Evolutionary conservation across 495 filamentous ascomycete species (phyloP).

Genomic region (Thozetella sp.): DNA sequence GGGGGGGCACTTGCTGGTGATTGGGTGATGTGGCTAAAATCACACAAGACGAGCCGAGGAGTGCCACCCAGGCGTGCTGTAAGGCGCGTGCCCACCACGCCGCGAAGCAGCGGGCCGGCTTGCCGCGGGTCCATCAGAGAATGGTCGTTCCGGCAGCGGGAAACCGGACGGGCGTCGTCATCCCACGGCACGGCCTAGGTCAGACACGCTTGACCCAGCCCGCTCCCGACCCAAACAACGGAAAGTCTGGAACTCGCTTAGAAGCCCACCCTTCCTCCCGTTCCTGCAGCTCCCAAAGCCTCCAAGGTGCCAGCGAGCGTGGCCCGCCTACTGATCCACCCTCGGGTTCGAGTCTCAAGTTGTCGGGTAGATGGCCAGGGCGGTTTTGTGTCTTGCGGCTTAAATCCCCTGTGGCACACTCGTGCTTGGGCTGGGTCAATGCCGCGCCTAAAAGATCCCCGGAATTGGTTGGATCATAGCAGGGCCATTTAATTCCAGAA

Average conservation of each 20-base stretch:
- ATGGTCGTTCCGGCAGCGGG: constrained; percentile 17
- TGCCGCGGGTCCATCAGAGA: constrained; percentile 18
- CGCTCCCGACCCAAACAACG: constrained; percentile 11
- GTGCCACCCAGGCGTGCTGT: not conserved
- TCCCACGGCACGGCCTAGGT: constrained; percentile 9
- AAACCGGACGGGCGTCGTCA: constrained; percentile 16
- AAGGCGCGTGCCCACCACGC: constrained; percentile 14
- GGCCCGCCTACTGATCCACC: constrained; percentile 5
- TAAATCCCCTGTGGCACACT: constrained; percentile 23
- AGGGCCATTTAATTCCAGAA: constrained; percentile 25
- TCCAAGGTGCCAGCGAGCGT: constrained; percentile 4
- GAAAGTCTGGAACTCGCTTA: constrained; percentile 28
- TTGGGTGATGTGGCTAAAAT: constrained; percentile 19
- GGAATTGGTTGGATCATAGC: constrained; percentile 25
- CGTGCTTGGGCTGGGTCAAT: constrained; percentile 22
- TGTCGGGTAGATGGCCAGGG: constrained; percentile 6
- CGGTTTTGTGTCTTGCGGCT: constrained; percentile 13
- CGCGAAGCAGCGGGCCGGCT: constrained; percentile 24
- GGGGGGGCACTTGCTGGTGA: not conserved
- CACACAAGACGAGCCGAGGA: constrained; percentile 5
- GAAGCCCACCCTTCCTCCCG: constrained; percentile 21
- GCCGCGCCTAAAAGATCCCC: constrained; percentile 27
- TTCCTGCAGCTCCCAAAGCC: constrained; percentile 22
- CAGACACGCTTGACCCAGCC: constrained; percentile 10
- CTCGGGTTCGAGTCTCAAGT: constrained; percentile 20